phyloP scores from a whole-genome alignment of 768 basidiomycete species.

The Leccinum subgranulosum region DNA sequence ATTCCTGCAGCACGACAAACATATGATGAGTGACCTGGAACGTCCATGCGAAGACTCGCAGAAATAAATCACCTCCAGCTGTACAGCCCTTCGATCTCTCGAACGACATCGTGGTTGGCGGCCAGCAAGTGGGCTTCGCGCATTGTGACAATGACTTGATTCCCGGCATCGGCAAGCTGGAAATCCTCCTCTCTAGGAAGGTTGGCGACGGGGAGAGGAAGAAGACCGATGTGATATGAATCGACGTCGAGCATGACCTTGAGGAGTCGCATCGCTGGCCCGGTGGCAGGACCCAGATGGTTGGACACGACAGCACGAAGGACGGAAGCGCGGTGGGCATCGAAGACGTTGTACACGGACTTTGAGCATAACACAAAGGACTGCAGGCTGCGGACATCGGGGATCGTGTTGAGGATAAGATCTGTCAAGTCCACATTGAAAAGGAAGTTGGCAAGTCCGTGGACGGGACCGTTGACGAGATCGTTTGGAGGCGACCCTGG shows the following conservation, averaged over 20 bases:
- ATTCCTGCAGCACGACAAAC: slow-evolving; percentile 23
- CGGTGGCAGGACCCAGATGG: slow-evolving; percentile 8
- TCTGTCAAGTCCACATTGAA: neutral
- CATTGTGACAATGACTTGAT: neutral
- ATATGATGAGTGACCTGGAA: slow-evolving; percentile 1
- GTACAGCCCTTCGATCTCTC: slow-evolving; percentile 13
- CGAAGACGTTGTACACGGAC: slow-evolving; percentile 16
- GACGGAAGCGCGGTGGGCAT: slow-evolving; percentile 8
- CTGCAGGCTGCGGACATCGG: neutral
- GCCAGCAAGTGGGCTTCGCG: slow-evolving; percentile 13
- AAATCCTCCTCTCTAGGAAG: slow-evolving; percentile 14
- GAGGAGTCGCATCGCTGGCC: slow-evolving; percentile 16
- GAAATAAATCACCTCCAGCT: slow-evolving; percentile 19
- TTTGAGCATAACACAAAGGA: slow-evolving; percentile 14
- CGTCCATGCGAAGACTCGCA: neutral
- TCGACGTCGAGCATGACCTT: slow-evolving; percentile 11
- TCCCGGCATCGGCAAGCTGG: neutral
- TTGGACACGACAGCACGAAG: slow-evolving; percentile 15
- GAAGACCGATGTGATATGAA: slow-evolving; percentile 7
- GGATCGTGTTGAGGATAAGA: neutral
- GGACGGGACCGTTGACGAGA: neutral
- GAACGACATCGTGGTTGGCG: slow-evolving; percentile 13
- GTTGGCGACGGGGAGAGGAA: slow-evolving; percentile 1
- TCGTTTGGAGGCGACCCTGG: no score
- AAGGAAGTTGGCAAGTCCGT: neutral